Percentiles rank a stretch among this genome's conserved stretches.
Evolutionary conservation across 2,329 filamentous ascomycete genomes (phyloP).

Genomic region (Neofusicoccum ribis): DNA sequence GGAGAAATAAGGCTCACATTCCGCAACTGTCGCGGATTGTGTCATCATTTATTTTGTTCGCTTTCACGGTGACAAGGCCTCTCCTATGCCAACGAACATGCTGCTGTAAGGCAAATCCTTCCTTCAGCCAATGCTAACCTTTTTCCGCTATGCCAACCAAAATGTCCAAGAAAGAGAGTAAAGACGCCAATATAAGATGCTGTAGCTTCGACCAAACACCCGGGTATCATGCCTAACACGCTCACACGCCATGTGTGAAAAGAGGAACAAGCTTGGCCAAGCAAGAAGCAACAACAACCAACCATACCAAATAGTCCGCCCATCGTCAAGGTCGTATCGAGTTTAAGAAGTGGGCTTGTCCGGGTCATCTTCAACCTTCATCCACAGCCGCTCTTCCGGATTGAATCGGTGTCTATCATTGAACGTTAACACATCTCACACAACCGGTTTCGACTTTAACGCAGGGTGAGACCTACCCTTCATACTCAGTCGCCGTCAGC

Average conservation of each 20-base stretch:
- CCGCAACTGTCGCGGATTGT: no score
- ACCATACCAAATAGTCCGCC: background rate
- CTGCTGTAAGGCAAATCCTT: no score
- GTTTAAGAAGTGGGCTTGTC: background rate
- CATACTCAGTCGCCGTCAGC: slow-evolving; percentile 60
- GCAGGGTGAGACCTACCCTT: slow-evolving; percentile 53
- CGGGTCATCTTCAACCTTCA: slow-evolving; percentile 39
- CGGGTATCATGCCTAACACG: slow-evolving; percentile 18
- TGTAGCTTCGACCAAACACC: background rate
- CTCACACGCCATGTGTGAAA: background rate
- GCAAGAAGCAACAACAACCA: background rate
- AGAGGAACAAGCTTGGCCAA: background rate
- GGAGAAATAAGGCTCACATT: no score
- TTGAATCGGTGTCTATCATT: slow-evolving; percentile 60
- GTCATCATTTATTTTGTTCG: background rate
- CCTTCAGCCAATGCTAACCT: background rate
- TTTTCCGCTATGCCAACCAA: background rate
- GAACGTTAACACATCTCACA: slow-evolving; percentile 21
- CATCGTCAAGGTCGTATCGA: background rate
- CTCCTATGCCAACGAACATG: no score
- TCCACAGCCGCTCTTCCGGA: slow-evolving; percentile 60
- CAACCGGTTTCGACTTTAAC: background rate
- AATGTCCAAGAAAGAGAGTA: background rate
- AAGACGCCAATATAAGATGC: background rate
- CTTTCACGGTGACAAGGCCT: no score